Conservation (phyloP, 1,284 basidiomycete species). For the Hymenochaete sp. region DNA sequence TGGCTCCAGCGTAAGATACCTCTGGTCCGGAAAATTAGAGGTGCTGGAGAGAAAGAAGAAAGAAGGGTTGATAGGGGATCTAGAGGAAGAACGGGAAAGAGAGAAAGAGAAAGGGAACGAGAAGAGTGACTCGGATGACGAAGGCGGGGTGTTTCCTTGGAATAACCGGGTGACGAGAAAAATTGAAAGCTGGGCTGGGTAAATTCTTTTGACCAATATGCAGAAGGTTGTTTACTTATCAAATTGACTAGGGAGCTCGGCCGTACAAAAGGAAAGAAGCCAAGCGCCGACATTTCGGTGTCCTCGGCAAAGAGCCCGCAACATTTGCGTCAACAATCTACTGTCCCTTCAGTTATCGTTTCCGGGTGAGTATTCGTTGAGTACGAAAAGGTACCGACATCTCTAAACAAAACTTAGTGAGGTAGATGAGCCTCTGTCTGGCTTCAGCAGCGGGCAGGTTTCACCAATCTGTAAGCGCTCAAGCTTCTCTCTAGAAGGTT, state of each 20-base stretch:
- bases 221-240: slow-evolving; percentile 13
- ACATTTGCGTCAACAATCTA: slow-evolving; percentile 21
- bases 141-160: slow-evolving; percentile 33
- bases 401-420: slow-evolving; percentile 23
- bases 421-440: slow-evolving; percentile 43
- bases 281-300: slow-evolving; percentile 28
- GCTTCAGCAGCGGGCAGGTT: slow-evolving; percentile 58
- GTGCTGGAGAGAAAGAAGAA: slow-evolving; percentile 28
- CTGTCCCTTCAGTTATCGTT: slow-evolving; percentile 28
- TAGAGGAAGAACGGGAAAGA: slow-evolving; percentile 30
- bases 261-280: slow-evolving; percentile 27
- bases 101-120: slow-evolving; percentile 31
- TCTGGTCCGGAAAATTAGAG: slow-evolving; percentile 33
- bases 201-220: slow-evolving; percentile 27
- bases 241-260: slow-evolving; percentile 21
- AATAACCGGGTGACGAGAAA: slow-evolving; percentile 56
- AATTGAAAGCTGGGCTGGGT: slow-evolving; percentile 65
- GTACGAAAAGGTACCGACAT: background rate
- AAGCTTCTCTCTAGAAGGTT: too few relatives aligned
- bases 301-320: slow-evolving; percentile 21
- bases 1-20: slow-evolving; percentile 30
- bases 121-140: slow-evolving; percentile 29
- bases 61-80: slow-evolving; percentile 29
- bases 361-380: slow-evolving; percentile 25
- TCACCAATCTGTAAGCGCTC: slow-evolving; percentile 54